phyloP scores from a whole-genome alignment of 169 alveolate genomes.

The Cryptosporidium felis region DNA sequence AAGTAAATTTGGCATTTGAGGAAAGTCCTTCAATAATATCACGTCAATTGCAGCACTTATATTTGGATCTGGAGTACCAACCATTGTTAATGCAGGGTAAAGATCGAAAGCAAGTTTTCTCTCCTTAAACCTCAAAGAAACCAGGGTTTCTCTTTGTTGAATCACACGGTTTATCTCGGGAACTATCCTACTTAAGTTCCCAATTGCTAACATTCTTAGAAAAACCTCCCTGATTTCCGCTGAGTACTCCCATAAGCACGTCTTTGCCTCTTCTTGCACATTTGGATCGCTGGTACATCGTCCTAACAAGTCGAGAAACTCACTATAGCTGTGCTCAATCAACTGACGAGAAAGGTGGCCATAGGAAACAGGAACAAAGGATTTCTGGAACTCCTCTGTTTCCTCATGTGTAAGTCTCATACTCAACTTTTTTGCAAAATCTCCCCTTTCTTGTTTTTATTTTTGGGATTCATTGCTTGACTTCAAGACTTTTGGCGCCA shows the following conservation, averaged over 20 bases:
- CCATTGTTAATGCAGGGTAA: constrained; percentile 42
- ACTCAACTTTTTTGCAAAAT: neutral
- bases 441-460: neutral
- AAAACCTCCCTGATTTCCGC: constrained; percentile 45
- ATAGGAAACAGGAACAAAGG: constrained; percentile 56
- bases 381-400: constrained; percentile 56
- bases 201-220: constrained; percentile 46
- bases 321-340: constrained; percentile 49
- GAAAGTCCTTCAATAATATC: constrained; percentile 24
- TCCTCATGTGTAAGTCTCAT: constrained; percentile 67
- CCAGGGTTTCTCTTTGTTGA: constrained; percentile 34
- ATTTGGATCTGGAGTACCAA: constrained; percentile 55
- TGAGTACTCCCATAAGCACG: constrained; percentile 67
- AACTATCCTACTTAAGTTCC: constrained; percentile 34
- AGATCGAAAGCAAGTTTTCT: constrained; percentile 52
- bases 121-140: constrained; percentile 29
- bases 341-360: constrained; percentile 59
- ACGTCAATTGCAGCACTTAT: constrained; percentile 28
- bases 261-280: constrained; percentile 68
- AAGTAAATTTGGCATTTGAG: constrained; percentile 52
- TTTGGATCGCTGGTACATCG: constrained; percentile 64
- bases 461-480: constrained; percentile 7
- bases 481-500: constrained; percentile 37
- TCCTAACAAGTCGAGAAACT: constrained; percentile 48
- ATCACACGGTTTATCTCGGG: constrained; percentile 26